A percentile compares a stretch with the other conserved stretches of the same genome.
Conservation (phyloP, 371 early-diverging fungal genomes). For the Mortierella sp. region DNA sequence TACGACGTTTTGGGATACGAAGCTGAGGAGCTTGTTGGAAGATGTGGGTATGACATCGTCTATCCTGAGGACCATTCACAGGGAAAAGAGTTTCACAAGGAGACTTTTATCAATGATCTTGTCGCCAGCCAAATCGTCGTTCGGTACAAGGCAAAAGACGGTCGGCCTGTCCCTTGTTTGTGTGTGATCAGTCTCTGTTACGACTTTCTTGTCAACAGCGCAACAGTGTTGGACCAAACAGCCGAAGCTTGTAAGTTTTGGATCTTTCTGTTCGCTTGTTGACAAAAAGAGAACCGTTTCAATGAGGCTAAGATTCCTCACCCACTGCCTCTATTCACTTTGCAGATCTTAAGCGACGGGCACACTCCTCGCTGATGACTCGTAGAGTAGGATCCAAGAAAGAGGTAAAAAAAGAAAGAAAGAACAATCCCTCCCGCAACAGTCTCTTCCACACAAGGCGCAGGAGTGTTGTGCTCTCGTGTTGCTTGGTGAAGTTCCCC, state of each 20-base stretch:
- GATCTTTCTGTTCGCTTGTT: too few species aligned
- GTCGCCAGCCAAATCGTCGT: constrained; percentile 35
- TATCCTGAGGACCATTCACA: constrained; percentile 55
- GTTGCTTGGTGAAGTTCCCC: too few species aligned
- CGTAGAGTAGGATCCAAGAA: constrained; percentile 6
- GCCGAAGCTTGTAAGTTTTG: constrained; percentile 10
- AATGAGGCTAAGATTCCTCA: too few species aligned
- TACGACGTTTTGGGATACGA: constrained; percentile 59
- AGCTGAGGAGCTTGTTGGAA: constrained; percentile 62
- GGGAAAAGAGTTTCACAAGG: constrained; percentile 23
- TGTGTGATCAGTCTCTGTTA: constrained; percentile 18
- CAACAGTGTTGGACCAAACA: constrained; percentile 13
- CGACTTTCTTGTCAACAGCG: constrained; percentile 22
- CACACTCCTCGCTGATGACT: constrained; percentile 16
- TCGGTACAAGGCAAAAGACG: constrained; percentile 22
- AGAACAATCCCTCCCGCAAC: not conserved
- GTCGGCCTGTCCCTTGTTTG: constrained; percentile 1
- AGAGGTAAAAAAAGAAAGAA: constrained; percentile 10
- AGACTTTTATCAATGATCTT: constrained; percentile 57
- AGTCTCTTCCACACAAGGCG: not conserved
- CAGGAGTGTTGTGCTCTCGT: too few species aligned
- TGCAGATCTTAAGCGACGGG: constrained; percentile 10
- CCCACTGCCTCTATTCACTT: too few species aligned
- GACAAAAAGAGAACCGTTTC: too few species aligned
- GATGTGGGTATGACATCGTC: constrained; percentile 52